phyloP scores from a whole-genome alignment of 2,329 filamentous ascomycete species.

The Madurella mycetomatis region DNA sequence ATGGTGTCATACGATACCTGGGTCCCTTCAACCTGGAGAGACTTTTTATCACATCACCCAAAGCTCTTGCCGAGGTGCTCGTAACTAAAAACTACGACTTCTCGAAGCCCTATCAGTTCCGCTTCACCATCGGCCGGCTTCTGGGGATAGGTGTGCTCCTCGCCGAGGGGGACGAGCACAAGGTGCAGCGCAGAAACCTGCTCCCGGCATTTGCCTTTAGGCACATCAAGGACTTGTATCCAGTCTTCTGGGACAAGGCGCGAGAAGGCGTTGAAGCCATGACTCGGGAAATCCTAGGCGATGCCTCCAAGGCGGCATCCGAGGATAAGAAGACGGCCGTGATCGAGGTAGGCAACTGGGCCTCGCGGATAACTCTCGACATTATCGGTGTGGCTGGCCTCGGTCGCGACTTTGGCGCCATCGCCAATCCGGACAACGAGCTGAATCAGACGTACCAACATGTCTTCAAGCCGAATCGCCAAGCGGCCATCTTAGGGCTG shows the following conservation, averaged over 20 bases:
- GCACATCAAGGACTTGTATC: constrained; percentile 79
- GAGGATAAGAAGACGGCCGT: constrained; percentile 35
- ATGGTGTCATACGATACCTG: constrained; percentile 65
- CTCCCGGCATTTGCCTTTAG: constrained; percentile 82
- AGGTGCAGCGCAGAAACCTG: constrained; percentile 71
- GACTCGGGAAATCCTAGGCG: constrained; percentile 42
- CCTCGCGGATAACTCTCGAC: constrained; percentile 65
- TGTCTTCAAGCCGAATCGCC: constrained; percentile 50
- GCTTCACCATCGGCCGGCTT: constrained; percentile 55
- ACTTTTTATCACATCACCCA: constrained; percentile 57
- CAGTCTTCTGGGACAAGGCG: constrained; percentile 77
- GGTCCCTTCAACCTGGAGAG: constrained; percentile 59
- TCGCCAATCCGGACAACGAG: constrained; percentile 55
- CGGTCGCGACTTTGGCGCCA: constrained; percentile 65
- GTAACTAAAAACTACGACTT: constrained; percentile 68
- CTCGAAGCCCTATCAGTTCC: constrained; percentile 54
- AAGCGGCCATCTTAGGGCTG: constrained; percentile 53
- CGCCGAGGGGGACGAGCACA: constrained; percentile 89
- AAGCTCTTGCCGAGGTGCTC: constrained; percentile 65
- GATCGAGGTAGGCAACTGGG: constrained; percentile 59
- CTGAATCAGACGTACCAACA: constrained; percentile 54
- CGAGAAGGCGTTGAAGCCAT: constrained; percentile 63
- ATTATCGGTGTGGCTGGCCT: constrained; percentile 71
- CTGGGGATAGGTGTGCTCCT: constrained; percentile 70
- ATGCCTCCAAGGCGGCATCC: constrained; percentile 34